A percentile compares a stretch with the other conserved stretches of the same genome.
Evolutionary conservation across 2,329 filamentous ascomycete species (phyloP).

Genomic region (Trichoderma asperellum): DNA sequence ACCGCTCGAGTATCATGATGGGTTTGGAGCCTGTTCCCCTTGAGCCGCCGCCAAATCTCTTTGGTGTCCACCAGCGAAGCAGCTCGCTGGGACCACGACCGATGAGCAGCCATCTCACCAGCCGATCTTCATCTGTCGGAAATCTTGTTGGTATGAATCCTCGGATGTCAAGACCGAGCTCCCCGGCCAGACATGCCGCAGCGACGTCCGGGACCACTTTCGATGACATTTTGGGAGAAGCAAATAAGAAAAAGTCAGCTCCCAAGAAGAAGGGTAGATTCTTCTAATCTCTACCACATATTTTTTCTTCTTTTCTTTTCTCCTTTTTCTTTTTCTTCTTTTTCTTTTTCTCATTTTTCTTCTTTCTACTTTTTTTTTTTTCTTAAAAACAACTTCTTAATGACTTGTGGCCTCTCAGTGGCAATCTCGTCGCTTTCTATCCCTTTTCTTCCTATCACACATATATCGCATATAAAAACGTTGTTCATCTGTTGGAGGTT

Average conservation of each 20-base stretch:
- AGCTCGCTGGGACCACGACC: conserved; percentile 44
- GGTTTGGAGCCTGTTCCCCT: conserved; percentile 50
- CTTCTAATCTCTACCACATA: conserved; percentile 37
- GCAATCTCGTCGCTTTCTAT: neutral
- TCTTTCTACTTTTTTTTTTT: neutral
- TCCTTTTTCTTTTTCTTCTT: neutral
- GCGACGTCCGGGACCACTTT: conserved; percentile 48
- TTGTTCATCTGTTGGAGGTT: neutral
- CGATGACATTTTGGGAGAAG: conserved; percentile 53
- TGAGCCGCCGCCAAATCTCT: conserved; percentile 40
- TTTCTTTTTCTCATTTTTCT: neutral
- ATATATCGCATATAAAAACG: neutral
- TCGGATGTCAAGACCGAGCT: conserved; percentile 30
- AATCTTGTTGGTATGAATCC: conserved; percentile 41
- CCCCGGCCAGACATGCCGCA: conserved; percentile 32
- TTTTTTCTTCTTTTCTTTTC: neutral
- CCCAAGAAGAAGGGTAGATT: conserved; percentile 49
- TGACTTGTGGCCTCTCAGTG: neutral
- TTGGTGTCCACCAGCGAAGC: conserved; percentile 41
- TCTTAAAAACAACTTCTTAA: neutral
- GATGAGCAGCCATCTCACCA: conserved; percentile 40
- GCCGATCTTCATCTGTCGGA: conserved; percentile 42
- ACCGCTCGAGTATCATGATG: conserved; percentile 50
- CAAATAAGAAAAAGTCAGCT: conserved; percentile 40
- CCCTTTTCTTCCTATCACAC: neutral